Evolutionary conservation across 2,329 filamentous ascomycete genomes (phyloP), one percentile per base, ranked within the genome.

Genomic region (Aspergillus sp.): DNA sequence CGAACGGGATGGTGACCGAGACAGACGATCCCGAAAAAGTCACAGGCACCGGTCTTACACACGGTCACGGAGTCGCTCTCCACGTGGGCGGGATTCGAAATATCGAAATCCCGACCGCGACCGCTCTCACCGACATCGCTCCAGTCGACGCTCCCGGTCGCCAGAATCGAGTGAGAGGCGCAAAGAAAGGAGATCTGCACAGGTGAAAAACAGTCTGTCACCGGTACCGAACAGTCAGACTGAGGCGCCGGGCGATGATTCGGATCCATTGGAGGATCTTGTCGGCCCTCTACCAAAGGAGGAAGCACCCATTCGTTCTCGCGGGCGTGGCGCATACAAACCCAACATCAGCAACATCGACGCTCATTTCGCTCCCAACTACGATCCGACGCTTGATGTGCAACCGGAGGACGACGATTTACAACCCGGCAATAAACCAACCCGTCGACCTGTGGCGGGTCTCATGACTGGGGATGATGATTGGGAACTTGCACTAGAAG

Each of bases 401-500:
- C 74, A 76, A 3, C 66, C 70, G 7, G 74, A 78, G 17, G 73
- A 77, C 9, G 69, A 76, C 54, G 90, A 89, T 68, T 82, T 87
- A 62, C 84, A 85, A 0, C 79, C n/a, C 86, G 91, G 68, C 76
- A 89, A 3, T 78, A 82, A 45, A 77, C 81, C 48, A 65, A 75
- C 63, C 74, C 80, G 72, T 25, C 74, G 76, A 13, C 73, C 73
- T 15, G 76, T 79, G 8, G 64, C 75, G 1, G 76, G 77, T 15
- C 70, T 79, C 52, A 83, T 84, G 63, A 77, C 79, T 1, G 80
- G 78, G 3, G 83, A 82, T 30, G 87, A 89, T 63, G 87, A 91
- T 62, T 97, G 92, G 93, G 90, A 91, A 49, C 86, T 91, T 68
- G 88, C 91, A 0, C 81, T 95, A 1, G 92, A 96, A 76, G 88